Conservation (phyloP, 768 basidiomycete genomes). For the Mycena venus region DNA sequence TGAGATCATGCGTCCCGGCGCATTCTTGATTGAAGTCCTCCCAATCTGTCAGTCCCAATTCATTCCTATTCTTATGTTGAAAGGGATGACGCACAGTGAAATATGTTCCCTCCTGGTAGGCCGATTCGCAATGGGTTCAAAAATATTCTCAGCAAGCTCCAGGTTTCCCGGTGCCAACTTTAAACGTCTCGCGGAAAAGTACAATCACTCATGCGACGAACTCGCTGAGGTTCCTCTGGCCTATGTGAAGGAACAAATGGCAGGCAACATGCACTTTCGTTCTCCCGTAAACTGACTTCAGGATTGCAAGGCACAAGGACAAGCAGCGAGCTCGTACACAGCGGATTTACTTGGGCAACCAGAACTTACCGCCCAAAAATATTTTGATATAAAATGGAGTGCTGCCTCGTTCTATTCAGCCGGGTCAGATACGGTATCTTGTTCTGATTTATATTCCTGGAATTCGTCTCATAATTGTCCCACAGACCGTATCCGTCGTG, state of each 20-base stretch:
- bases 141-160: slow-evolving; percentile 34
- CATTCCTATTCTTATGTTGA: background rate
- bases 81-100: background rate
- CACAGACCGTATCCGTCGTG: slow-evolving; percentile 54
- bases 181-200: slow-evolving; percentile 60
- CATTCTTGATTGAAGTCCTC: slow-evolving; percentile 62
- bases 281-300: slow-evolving; percentile 27
- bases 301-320: slow-evolving; percentile 44
- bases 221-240: slow-evolving; percentile 62
- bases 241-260: slow-evolving; percentile 60
- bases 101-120: slow-evolving; percentile 10
- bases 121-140: background rate
- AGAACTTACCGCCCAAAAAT: slow-evolving; percentile 43
- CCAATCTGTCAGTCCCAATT: slow-evolving; percentile 52
- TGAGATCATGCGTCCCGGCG: slow-evolving; percentile 56
- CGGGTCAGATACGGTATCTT: slow-evolving; percentile 54
- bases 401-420: slow-evolving; percentile 61
- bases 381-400: slow-evolving; percentile 57
- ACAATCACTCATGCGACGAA: slow-evolving; percentile 54
- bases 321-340: slow-evolving; percentile 43
- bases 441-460: background rate
- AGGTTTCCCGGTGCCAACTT: slow-evolving; percentile 74
- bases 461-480: background rate
- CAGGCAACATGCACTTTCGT: slow-evolving; percentile 32
- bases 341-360: slow-evolving; percentile 47